Conservation (phyloP, 2,329 filamentous ascomycete species). For the Pseudofabraea citricarpa region DNA sequence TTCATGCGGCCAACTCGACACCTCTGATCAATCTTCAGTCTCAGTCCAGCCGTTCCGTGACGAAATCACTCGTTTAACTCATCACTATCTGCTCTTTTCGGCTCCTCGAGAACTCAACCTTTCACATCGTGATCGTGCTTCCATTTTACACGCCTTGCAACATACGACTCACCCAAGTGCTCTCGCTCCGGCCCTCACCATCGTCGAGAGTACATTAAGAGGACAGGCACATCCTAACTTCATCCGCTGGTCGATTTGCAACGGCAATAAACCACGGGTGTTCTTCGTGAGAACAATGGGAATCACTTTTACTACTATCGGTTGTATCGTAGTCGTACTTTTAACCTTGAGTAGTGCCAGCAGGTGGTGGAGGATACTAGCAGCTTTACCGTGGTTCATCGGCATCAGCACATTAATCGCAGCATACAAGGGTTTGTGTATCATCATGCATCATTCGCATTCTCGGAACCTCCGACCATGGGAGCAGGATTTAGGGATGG, state of each 20-base stretch:
- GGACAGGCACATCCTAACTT: slow-evolving; percentile 80
- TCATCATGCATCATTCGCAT: slow-evolving; percentile 70
- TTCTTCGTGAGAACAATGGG: slow-evolving; percentile 67
- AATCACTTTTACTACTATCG: slow-evolving; percentile 49
- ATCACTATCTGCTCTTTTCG: slow-evolving; percentile 67
- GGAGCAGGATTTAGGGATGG: slow-evolving; percentile 45
- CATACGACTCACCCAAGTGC: slow-evolving; percentile 76
- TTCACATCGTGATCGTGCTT: slow-evolving; percentile 58
- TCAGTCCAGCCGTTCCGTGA: slow-evolving; percentile 74
- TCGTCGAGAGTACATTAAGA: slow-evolving; percentile 65
- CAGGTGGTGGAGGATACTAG: slow-evolving; percentile 63
- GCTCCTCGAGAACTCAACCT: slow-evolving; percentile 71
- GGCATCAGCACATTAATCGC: slow-evolving; percentile 70
- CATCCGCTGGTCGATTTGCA: slow-evolving; percentile 80
- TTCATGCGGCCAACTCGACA: too few species aligned
- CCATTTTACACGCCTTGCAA: slow-evolving; percentile 63
- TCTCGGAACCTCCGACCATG: slow-evolving; percentile 72
- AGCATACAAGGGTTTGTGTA: slow-evolving; percentile 76
- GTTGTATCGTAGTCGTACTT: slow-evolving; percentile 56
- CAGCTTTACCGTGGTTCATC: slow-evolving; percentile 60
- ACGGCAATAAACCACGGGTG: slow-evolving; percentile 71
- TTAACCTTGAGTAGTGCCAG: slow-evolving; percentile 60
- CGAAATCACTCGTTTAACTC: slow-evolving; percentile 69
- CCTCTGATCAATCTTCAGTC: slow-evolving; percentile 40
- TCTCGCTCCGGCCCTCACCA: slow-evolving; percentile 53